phyloP scores from a whole-genome alignment of 169 alveolate species.

The Plasmodium billcollinsi region DNA sequence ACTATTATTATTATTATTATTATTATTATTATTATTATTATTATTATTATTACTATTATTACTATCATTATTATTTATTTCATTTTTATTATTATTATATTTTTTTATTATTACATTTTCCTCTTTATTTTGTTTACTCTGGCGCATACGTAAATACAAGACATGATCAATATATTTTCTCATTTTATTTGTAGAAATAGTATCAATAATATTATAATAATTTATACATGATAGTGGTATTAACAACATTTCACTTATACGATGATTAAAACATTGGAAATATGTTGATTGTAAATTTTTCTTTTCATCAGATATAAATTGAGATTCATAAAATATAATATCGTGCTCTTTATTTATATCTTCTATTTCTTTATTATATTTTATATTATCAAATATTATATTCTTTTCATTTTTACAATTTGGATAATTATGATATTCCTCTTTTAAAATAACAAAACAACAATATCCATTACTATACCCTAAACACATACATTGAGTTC shows the following conservation, averaged over 20 bases:
- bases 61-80: no score
- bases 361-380: neutral
- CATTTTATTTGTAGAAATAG: neutral
- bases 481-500: conserved; percentile 39
- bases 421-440: neutral
- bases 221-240: conserved; percentile 30
- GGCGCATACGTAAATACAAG: neutral
- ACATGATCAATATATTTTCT: conserved; percentile 9
- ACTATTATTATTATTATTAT: no score
- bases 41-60: neutral
- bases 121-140: no score
- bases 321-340: neutral
- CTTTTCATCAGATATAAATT: neutral
- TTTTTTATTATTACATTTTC: conserved; percentile 10
- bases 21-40: no score
- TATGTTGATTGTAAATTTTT: conserved; percentile 2
- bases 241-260: conserved; percentile 65
- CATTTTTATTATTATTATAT: conserved; percentile 6
- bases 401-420: neutral
- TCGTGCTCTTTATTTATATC: no score
- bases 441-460: conserved; percentile 42
- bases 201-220: neutral
- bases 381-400: neutral
- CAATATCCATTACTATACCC: conserved; percentile 73
- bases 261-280: conserved; percentile 62